Evolutionary conservation across 768 basidiomycete genomes (phyloP).

Genomic region (Russula olivacea): DNA sequence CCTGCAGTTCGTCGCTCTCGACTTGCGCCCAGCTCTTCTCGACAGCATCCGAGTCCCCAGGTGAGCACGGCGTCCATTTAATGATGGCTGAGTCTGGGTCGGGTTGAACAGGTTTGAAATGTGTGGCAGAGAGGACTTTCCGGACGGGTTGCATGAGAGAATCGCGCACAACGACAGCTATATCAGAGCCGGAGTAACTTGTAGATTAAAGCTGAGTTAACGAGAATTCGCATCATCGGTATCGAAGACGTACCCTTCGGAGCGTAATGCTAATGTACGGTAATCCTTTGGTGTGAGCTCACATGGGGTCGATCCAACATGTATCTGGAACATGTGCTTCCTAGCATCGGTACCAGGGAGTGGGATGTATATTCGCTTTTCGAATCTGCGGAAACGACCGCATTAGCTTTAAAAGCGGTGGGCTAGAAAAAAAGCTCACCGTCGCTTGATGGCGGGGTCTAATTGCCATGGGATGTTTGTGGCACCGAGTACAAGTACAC

Average conservation of each 20-base stretch:
- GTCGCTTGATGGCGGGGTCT: constrained; percentile 94
- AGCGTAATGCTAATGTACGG: constrained; percentile 71
- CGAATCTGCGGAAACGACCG: constrained; percentile 52
- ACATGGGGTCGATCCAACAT: constrained; percentile 90
- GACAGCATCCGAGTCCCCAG: constrained; percentile 76
- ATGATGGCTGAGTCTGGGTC: constrained; percentile 28
- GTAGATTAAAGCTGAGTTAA: not conserved
- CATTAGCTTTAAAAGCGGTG: not conserved
- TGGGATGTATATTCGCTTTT: constrained; percentile 98
- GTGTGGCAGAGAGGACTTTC: constrained; percentile 91
- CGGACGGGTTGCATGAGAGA: constrained; percentile 98
- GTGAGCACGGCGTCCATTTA: constrained; percentile 96
- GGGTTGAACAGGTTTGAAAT: constrained; percentile 65
- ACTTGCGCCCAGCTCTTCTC: constrained; percentile 91
- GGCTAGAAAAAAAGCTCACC: constrained; percentile 40
- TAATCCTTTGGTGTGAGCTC: constrained; percentile 75
- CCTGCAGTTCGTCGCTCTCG: constrained; percentile 81
- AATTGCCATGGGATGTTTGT: constrained; percentile 99
- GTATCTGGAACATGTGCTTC: constrained; percentile 93
- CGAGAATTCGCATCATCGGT: not conserved
- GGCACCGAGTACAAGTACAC: constrained; percentile 92
- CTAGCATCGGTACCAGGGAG: constrained; percentile 91
- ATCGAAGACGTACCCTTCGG: constrained; percentile 60
- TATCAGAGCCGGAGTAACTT: constrained; percentile 90
- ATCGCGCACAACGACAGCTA: constrained; percentile 89